Conservation (phyloP, 805 yeast genomes). For the Millerago galiae region DNA sequence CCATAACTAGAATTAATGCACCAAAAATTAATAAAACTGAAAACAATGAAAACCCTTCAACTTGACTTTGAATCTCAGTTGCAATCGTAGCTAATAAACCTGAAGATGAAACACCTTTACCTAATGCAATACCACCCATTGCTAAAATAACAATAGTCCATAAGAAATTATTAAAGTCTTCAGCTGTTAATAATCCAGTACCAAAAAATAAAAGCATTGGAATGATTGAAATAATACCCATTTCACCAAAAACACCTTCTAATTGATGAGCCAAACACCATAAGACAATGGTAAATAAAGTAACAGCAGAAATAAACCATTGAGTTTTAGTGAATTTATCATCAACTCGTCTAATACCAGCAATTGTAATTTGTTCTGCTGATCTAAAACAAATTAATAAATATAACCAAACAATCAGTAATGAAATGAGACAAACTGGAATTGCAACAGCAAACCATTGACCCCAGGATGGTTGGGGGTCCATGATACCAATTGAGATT, state of each 20-base stretch:
- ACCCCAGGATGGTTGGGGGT: conserved; percentile 79
- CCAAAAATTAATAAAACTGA: conserved; percentile 78
- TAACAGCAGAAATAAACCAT: conserved; percentile 64
- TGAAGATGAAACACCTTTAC: conserved; percentile 90
- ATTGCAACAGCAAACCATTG: conserved; percentile 88
- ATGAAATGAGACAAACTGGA: conserved; percentile 65
- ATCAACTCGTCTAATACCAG: conserved; percentile 45
- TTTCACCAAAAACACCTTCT: conserved; percentile 76
- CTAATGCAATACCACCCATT: conserved; percentile 96
- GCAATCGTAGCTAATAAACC: conserved; percentile 84
- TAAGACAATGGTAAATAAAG: conserved; percentile 64
- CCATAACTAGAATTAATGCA: conserved; percentile 69
- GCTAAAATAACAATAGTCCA: conserved; percentile 96
- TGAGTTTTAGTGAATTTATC: conserved; percentile 71
- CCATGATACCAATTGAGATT: conserved; percentile 83
- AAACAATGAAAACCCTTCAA: conserved; percentile 64
- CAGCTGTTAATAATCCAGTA: conserved; percentile 77
- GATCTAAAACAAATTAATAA: conserved; percentile 60
- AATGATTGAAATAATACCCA: conserved; percentile 91
- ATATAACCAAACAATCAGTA: conserved; percentile 67
- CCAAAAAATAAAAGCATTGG: conserved; percentile 93
- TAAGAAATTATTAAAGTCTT: conserved; percentile 90
- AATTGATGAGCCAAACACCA: conserved; percentile 88
- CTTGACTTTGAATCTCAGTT: conserved; percentile 50
- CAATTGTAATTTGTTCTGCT: conserved; percentile 36